Conservation (phyloP, 2,329 filamentous ascomycete species). For the Colletotrichum tropicale region DNA sequence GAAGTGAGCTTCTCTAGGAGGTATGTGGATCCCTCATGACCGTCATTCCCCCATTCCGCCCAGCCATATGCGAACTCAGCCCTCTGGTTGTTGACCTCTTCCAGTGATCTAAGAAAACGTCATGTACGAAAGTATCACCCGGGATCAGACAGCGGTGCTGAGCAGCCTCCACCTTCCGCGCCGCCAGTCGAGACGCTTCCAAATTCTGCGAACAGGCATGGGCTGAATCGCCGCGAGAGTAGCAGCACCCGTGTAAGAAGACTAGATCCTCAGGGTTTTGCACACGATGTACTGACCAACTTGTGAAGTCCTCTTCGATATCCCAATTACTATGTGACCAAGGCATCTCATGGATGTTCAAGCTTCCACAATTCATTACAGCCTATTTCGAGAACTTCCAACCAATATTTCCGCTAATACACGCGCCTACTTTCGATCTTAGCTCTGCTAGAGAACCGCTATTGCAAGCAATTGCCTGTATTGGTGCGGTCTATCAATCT, state of each 20-base stretch:
- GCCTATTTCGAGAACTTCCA: neutral
- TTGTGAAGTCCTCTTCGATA: neutral
- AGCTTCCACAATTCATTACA: neutral
- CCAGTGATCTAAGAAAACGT: neutral
- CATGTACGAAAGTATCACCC: neutral
- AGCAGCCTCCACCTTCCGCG: neutral
- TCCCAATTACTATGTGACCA: neutral
- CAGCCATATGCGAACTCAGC: neutral
- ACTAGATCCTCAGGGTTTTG: neutral
- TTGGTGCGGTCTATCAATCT: neutral
- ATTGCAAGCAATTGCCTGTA: neutral
- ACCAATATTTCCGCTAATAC: neutral
- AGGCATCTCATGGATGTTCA: neutral
- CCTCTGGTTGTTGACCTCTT: neutral
- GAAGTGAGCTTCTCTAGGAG: neutral
- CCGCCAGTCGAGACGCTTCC: neutral
- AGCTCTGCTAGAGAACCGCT: neutral
- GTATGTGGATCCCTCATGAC: neutral
- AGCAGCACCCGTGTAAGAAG: neutral
- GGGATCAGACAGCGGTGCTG: neutral
- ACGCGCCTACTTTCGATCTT: neutral
- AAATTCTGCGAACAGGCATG: neutral
- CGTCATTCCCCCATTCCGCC: accelerated
- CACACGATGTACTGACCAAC: neutral
- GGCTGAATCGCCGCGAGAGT: neutral